A percentile compares a stretch with the other conserved stretches of the same genome.
phyloP scores from a whole-genome alignment of 805 yeast genomes.

The Kregervanrija delftensis region DNA sequence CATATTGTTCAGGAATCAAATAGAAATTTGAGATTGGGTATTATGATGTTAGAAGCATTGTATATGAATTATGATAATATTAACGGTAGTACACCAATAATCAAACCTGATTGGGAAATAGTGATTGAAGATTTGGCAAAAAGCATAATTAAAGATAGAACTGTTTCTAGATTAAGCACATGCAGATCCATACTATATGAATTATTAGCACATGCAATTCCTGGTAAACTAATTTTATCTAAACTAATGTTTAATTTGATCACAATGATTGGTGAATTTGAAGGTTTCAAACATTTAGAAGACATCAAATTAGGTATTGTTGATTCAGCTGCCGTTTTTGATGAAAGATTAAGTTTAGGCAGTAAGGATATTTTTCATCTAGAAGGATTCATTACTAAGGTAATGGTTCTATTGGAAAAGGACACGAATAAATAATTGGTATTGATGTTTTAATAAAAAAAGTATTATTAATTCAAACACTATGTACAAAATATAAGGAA shows the following conservation, averaged over 20 bases:
- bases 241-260: constrained; percentile 36
- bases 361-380: constrained; percentile 86
- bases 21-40: constrained; percentile 71
- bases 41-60: constrained; percentile 78
- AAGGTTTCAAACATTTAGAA: constrained; percentile 14
- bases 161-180: constrained; percentile 55
- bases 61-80: constrained; percentile 59
- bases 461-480: not conserved
- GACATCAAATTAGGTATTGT: constrained; percentile 41
- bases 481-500: constrained; percentile 3
- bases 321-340: constrained; percentile 58
- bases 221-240: constrained; percentile 74
- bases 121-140: constrained; percentile 63
- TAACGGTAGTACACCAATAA: constrained; percentile 40
- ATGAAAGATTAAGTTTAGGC: constrained; percentile 83
- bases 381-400: constrained; percentile 87
- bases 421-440: constrained; percentile 7
- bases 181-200: constrained; percentile 72
- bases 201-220: constrained; percentile 86
- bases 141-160: constrained; percentile 51
- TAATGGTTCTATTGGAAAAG: constrained; percentile 69
- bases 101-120: constrained; percentile 85
- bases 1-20: constrained; percentile 50
- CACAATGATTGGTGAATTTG: constrained; percentile 13
- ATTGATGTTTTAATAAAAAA: not conserved